A percentile compares a stretch with the other conserved stretches of the same genome.
Evolutionary conservation across 352 stramenopile species (phyloP).

Genomic region (Blastocystis sp.): DNA sequence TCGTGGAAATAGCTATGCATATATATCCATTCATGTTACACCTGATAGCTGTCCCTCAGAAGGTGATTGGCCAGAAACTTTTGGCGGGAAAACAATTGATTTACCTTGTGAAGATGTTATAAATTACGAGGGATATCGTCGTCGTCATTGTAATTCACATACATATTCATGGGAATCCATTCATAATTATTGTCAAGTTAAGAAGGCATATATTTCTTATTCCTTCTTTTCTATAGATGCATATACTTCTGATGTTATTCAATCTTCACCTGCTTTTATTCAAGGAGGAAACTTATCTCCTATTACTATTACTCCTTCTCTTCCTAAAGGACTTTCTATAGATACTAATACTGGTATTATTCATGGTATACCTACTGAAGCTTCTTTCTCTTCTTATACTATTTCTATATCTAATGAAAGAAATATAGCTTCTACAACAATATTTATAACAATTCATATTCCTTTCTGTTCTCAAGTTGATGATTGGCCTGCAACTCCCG

Average conservation of each 20-base stretch:
- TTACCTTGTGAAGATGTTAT: background rate
- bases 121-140: slow-evolving; percentile 23
- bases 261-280: too few species aligned
- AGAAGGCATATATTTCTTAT: slow-evolving; percentile 13
- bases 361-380: background rate
- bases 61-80: background rate
- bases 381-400: slow-evolving; percentile 15
- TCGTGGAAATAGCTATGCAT: background rate
- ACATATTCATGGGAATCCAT: too few species aligned
- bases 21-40: slow-evolving; percentile 7
- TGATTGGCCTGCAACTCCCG: too few species aligned
- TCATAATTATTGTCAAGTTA: slow-evolving; percentile 22
- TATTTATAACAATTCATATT: too few species aligned
- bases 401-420: slow-evolving; percentile 26
- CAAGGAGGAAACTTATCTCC: too few species aligned
- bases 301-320: slow-evolving; percentile 1
- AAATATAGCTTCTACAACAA: slow-evolving; percentile 22
- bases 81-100: slow-evolving; percentile 12
- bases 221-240: too few species aligned
- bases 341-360: slow-evolving; percentile 6
- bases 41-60: slow-evolving; percentile 5
- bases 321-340: slow-evolving; percentile 10
- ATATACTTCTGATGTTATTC: too few species aligned
- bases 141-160: slow-evolving; percentile 26
- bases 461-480: too few species aligned